Evolutionary conservation across 345 rosid genomes (phyloP).

Genomic region (Bretschneidera sinensis): DNA sequence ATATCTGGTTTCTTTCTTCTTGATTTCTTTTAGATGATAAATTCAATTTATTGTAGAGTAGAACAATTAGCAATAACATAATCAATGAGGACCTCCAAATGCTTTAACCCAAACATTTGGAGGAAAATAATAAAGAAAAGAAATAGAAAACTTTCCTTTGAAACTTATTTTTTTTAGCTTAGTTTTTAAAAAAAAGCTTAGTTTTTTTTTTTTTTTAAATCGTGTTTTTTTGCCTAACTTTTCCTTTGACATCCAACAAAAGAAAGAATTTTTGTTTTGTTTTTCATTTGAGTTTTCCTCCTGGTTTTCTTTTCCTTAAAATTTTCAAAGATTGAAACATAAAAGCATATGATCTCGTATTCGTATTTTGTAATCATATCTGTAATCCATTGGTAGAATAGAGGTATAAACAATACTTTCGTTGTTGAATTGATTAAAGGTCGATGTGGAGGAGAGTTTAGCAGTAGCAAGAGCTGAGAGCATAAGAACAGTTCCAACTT

Average conservation of each 20-base stretch:
- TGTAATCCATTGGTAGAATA: neutral
- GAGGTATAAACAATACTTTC: neutral
- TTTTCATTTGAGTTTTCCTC: neutral
- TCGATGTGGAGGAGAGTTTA: conserved; percentile 60
- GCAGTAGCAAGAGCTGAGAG: conserved; percentile 57
- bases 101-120: too few relatives aligned
- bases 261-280: too few relatives aligned
- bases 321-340: neutral
- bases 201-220: too few relatives aligned
- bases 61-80: neutral
- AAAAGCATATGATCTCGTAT: neutral
- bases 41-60: neutral
- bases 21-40: neutral
- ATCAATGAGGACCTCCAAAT: neutral
- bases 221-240: too few relatives aligned
- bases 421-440: conserved; percentile 29
- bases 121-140: too few relatives aligned
- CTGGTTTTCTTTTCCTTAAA: neutral
- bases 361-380: neutral
- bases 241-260: too few relatives aligned
- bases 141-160: too few relatives aligned
- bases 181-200: too few relatives aligned
- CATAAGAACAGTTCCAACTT: conserved; percentile 70
- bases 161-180: too few relatives aligned
- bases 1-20: neutral